These are phyloP conservation scores for Penicillium thymicola DNA, from an alignment of 2,329 filamentous ascomycete genomes.

Conservation along the genomic window DNA sequence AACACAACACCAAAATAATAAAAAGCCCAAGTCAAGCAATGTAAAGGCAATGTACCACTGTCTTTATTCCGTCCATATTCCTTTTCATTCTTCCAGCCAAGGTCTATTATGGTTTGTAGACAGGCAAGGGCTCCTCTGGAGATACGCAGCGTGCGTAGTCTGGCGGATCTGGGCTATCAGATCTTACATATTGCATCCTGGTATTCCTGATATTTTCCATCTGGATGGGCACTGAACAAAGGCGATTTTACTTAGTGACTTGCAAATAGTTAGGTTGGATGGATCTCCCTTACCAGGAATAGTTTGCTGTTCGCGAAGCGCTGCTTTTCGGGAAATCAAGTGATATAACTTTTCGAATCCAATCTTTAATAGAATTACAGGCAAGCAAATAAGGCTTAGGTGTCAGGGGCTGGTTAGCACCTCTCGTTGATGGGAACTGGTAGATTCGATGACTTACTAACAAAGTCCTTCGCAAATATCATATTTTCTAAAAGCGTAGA, in stretches of 20 bases:
- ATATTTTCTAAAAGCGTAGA: too few relatives aligned
- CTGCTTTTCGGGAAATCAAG: not conserved
- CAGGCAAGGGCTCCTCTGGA: not conserved
- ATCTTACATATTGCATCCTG: not conserved
- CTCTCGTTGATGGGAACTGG: not conserved
- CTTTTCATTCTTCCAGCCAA: too few relatives aligned
- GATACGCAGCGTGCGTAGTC: not conserved
- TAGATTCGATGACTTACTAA: not conserved
- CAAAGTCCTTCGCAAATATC: not conserved
- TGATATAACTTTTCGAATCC: not conserved
- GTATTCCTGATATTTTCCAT: not conserved
- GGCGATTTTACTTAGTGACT: not conserved
- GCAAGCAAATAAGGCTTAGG: not conserved
- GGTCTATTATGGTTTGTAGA: not conserved
- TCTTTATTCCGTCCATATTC: not conserved
- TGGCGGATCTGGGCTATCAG: not conserved
- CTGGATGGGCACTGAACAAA: not conserved
- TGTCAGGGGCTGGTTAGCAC: not conserved
- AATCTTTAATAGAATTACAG: not conserved
- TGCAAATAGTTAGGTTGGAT: not conserved
- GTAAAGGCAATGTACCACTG: not conserved
- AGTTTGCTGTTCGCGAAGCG: not conserved
- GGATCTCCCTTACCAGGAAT: not conserved
- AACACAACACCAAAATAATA: not conserved
- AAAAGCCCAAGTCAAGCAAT: not conserved